phyloP scores from a whole-genome alignment of 139 green algal species.

The Chlorokybus atmophyticus region DNA sequence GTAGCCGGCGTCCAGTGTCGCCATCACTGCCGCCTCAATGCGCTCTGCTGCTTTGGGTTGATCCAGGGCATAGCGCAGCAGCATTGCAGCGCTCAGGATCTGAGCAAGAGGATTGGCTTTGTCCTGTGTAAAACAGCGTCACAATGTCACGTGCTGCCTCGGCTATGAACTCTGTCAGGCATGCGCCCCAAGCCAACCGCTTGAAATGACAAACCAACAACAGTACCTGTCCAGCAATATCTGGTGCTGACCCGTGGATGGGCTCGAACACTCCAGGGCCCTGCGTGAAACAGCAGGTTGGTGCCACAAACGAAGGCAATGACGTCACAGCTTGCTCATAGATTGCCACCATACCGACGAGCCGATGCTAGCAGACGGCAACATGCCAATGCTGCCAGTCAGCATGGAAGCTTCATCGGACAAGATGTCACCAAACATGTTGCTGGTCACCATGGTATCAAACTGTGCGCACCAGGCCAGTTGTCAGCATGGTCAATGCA shows the following conservation, averaged over 20 bases:
- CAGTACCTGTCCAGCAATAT: constrained; percentile 81
- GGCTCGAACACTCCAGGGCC: constrained; percentile 94
- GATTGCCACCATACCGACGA: no score
- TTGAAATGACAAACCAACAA: constrained; percentile 71
- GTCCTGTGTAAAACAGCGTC: constrained; percentile 15
- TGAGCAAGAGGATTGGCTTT: constrained; percentile 40
- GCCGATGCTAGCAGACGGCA: constrained; percentile 88
- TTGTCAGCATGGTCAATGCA: no score
- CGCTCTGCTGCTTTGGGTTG: constrained; percentile 62
- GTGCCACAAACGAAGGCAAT: no score
- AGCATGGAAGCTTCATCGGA: constrained; percentile 96
- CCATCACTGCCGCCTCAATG: constrained; percentile 70
- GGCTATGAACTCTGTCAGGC: background rate
- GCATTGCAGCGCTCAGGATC: constrained; percentile 93
- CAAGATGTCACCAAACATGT: constrained; percentile 99
- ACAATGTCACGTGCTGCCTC: background rate
- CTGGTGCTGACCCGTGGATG: constrained; percentile 88
- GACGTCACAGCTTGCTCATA: no score
- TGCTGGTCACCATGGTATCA: constrained; percentile 94
- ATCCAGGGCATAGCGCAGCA: constrained; percentile 91
- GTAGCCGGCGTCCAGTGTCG: constrained; percentile 66
- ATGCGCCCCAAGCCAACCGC: background rate
- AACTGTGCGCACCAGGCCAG: no score
- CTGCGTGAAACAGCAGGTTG: constrained; percentile 1
- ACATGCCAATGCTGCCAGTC: constrained; percentile 89